phyloP scores from a whole-genome alignment of 257 asterid species.

The Capsicum chinense region DNA sequence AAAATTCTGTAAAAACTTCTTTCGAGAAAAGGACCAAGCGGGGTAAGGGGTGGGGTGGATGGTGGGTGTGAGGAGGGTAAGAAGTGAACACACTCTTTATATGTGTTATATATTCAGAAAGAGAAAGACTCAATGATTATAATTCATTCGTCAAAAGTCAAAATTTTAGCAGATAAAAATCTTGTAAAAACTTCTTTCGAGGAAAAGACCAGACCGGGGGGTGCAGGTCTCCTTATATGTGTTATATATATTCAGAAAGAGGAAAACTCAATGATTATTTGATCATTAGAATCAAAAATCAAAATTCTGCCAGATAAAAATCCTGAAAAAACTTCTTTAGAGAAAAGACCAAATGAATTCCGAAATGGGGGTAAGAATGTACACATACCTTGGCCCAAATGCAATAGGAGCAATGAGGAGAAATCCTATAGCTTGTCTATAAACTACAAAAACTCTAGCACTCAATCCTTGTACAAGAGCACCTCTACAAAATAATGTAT shows the following conservation, averaged over 20 bases:
- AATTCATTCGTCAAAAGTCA: background rate
- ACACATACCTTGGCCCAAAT: constrained; percentile 31
- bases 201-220: background rate
- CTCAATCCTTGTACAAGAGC: constrained; percentile 59
- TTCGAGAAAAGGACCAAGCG: background rate
- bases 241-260: background rate
- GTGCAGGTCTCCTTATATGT: background rate
- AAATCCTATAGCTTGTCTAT: constrained; percentile 63
- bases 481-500: constrained; percentile 45
- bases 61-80: background rate
- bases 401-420: constrained; percentile 48
- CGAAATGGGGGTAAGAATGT: background rate
- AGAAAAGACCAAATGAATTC: background rate
- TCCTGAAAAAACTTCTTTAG: background rate
- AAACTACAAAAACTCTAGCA: constrained; percentile 66
- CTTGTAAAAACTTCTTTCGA: background rate
- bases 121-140: background rate
- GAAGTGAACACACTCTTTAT: too few relatives aligned
- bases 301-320: background rate
- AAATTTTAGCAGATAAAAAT: background rate
- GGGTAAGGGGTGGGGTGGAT: too few relatives aligned
- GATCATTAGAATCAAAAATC: background rate
- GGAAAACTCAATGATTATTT: background rate
- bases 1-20: background rate
- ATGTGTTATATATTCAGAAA: background rate